phyloP scores from a whole-genome alignment of 208 protist species.

The Leishmania tarentolae region DNA sequence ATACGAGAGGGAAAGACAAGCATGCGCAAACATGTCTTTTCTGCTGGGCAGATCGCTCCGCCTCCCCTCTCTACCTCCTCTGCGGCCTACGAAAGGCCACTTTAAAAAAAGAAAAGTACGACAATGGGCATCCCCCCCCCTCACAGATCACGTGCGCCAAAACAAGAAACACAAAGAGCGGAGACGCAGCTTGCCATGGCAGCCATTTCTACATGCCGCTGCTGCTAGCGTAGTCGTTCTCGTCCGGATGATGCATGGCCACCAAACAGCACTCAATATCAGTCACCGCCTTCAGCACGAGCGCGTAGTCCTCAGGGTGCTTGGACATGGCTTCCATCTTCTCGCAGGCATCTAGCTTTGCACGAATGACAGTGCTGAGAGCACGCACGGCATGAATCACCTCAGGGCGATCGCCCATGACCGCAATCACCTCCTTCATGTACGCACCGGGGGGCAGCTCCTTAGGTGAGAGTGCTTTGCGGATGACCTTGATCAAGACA shows the following conservation, averaged over 20 bases:
- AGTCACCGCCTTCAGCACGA: constrained; percentile 85
- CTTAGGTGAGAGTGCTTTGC: constrained; percentile 63
- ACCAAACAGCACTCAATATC: constrained; percentile 89
- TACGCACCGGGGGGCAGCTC: constrained; percentile 76
- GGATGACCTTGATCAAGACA: constrained; percentile 54
- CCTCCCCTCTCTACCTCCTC: background rate
- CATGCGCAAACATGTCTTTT: background rate
- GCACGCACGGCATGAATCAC: constrained; percentile 57
- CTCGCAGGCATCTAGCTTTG: constrained; percentile 66
- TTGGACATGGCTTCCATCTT: constrained; percentile 52
- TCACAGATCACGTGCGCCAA: background rate
- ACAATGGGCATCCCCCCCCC: background rate
- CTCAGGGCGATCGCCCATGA: constrained; percentile 55
- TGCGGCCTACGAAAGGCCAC: background rate
- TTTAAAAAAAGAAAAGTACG: no score
- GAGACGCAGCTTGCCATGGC: background rate
- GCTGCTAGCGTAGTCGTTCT: constrained; percentile 17
- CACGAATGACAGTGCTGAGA: constrained; percentile 41
- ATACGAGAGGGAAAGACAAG: background rate
- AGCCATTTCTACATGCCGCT: background rate
- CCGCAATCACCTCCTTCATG: constrained; percentile 80
- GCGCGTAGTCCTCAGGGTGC: constrained; percentile 79
- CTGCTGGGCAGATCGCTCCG: background rate
- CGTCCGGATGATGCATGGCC: constrained; percentile 48
- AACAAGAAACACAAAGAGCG: background rate